A percentile compares a stretch with the other conserved stretches of the same genome.
phyloP scores from a whole-genome alignment of 2,329 filamentous ascomycete species.

The Geosmithia flava region DNA sequence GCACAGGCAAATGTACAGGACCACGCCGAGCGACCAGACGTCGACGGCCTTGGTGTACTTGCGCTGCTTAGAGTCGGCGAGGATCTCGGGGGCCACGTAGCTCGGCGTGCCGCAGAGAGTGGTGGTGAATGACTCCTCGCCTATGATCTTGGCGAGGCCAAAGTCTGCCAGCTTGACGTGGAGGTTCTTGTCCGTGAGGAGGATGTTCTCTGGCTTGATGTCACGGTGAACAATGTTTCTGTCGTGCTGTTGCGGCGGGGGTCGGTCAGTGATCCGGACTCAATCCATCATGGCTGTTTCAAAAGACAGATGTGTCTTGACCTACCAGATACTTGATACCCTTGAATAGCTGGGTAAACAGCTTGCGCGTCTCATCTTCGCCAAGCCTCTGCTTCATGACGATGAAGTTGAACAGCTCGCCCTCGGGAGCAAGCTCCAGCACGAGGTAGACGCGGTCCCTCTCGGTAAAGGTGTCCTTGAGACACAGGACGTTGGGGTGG shows the following conservation, averaged over 20 bases:
- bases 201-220: constrained; percentile 95
- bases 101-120: constrained; percentile 94
- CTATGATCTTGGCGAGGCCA: constrained; percentile 94
- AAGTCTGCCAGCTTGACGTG: constrained; percentile 92
- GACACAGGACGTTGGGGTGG: constrained; percentile 81
- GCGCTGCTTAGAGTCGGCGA: constrained; percentile 68
- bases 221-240: constrained; percentile 95
- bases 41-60: constrained; percentile 94
- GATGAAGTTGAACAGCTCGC: constrained; percentile 93
- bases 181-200: constrained; percentile 74
- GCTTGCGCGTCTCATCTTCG: constrained; percentile 71
- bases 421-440: constrained; percentile 79
- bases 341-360: constrained; percentile 86
- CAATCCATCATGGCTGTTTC: neutral
- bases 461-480: constrained; percentile 94
- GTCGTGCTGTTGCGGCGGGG: constrained; percentile 63
- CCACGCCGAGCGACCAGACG: constrained; percentile 94
- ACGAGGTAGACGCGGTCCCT: constrained; percentile 82
- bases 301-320: constrained; percentile 3
- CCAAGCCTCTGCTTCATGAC: constrained; percentile 80
- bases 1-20: constrained; percentile 93
- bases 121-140: constrained; percentile 95
- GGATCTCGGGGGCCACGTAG: constrained; percentile 92
- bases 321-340: constrained; percentile 89
- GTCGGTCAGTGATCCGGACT: constrained; percentile 2